Base-by-base conservation (phyloP, 805 yeast genomes). In the Kodamaea kaohsiungensis region DNA sequence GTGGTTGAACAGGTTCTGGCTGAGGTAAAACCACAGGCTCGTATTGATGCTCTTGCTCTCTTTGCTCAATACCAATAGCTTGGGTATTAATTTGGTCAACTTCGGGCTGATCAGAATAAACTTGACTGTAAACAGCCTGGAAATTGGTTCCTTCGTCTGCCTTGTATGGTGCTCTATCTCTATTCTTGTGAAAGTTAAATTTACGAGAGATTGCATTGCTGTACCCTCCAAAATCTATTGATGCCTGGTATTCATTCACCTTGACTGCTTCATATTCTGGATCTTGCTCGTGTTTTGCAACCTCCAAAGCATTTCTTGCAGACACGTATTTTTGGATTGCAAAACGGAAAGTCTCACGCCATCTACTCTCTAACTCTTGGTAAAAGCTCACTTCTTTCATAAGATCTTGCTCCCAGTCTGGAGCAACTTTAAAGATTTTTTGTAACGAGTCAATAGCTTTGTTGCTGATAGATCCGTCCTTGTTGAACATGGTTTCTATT, bases 151-250 rank as follows among this genome's bases (percentile, higher is more conserved):
- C 16, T 10, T 47, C 52, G 16, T 43, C 19, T 7, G 38, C 19
- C 7, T 48, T 33, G 46, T 17, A 40, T 6, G 35, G 35, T 9
- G 19, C 18, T 17, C 45, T 16, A 12, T 40, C 45, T 17, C 45
- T 38, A 13, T 38, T 40, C 25, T 40, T 40, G 25, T 40, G 45
- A 13, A 40, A 40, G 25, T 40, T 40, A 7, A n/a, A n/a, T 12
- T 51, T 40, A 33, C 48, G 33, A n/a, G 40, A 37, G 30, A 52
- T 19, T 3, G 73, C 73, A 55, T 68, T 69, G 43, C 58, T 57
- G 49, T 58, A 63, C 5, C 79, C 78, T 0, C 78, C 79, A 63
- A 73, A 75, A 35, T 69, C 72, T 46, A 73, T 59, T 43, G 75
- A 67, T 4, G 77, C 78, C 52, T 67, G 71, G 53, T 68, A 63